A percentile compares a stretch with the other conserved stretches of the same genome.
phyloP scores from a whole-genome alignment of 768 basidiomycete genomes.

The Suillus decipiens region DNA sequence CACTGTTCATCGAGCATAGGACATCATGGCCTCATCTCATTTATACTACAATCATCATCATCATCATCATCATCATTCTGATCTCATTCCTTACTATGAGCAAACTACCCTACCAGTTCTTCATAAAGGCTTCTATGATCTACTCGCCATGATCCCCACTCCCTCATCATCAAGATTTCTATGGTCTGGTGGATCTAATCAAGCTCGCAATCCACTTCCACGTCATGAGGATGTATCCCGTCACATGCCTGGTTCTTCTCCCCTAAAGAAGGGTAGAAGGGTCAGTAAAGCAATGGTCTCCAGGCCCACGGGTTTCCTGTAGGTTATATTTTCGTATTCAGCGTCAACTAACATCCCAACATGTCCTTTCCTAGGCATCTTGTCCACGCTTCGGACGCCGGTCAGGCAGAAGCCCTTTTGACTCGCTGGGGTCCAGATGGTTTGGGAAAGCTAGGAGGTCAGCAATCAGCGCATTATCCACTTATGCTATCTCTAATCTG shows the following conservation, averaged over 20 bases:
- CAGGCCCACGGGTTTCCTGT: constrained; percentile 82
- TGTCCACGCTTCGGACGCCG: constrained; percentile 88
- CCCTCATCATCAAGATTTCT: constrained; percentile 66
- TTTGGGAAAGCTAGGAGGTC: constrained; percentile 85
- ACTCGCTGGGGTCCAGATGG: constrained; percentile 89
- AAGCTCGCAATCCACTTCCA: constrained; percentile 32
- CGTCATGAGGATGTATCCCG: constrained; percentile 62
- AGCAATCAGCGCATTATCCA: constrained; percentile 27
- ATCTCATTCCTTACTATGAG: too few relatives aligned
- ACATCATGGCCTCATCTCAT: too few relatives aligned
- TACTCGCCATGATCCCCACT: constrained; percentile 76
- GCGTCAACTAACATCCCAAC: constrained; percentile 24
- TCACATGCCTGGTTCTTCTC: constrained; percentile 23
- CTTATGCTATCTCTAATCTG: constrained; percentile 21
- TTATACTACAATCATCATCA: too few relatives aligned
- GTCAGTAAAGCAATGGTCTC: constrained; percentile 92
- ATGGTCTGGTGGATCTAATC: constrained; percentile 46
- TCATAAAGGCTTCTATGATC: constrained; percentile 91
- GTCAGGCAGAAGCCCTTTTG: constrained; percentile 84
- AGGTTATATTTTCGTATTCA: constrained; percentile 38
- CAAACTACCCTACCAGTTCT: constrained; percentile 66
- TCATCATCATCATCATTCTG: too few relatives aligned
- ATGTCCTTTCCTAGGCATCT: constrained; percentile 59
- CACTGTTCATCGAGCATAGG: too few relatives aligned
- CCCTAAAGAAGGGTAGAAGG: constrained; percentile 56